Percentiles rank a stretch among this genome's conserved stretches.
Conservation (phyloP, 345 rosid species). For the Garcia nutans region DNA sequence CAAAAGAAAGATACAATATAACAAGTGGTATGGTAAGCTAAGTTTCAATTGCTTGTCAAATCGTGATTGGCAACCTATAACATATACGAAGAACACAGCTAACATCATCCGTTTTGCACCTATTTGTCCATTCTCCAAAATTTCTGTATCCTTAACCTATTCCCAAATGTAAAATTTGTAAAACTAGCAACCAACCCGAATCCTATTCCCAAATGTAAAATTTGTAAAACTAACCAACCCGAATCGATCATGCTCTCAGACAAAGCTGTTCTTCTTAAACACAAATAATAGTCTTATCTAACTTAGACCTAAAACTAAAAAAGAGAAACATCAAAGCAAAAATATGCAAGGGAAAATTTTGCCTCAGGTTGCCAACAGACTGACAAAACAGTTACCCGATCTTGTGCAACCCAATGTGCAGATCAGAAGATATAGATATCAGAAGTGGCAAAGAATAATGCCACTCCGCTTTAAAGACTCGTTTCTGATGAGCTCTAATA, state of each 20-base stretch:
- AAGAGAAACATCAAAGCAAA: not conserved
- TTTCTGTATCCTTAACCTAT: not conserved
- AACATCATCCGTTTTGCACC: not conserved
- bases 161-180: not conserved
- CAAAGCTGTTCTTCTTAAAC: conserved; percentile 3
- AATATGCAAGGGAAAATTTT: not conserved
- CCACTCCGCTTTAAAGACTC: conserved; percentile 90
- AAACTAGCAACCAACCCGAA: not conserved
- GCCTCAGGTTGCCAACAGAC: not conserved
- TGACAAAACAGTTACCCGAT: conserved; percentile 10
- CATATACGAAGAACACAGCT: not conserved
- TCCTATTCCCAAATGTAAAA: not conserved
- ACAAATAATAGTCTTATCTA: not conserved
- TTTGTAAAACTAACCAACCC: not conserved
- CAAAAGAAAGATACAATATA: not conserved
- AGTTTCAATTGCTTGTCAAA: not conserved
- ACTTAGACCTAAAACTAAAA: not conserved
- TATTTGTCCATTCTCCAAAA: not conserved
- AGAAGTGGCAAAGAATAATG: conserved; percentile 69
- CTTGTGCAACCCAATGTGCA: conserved; percentile 77
- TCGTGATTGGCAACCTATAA: not conserved
- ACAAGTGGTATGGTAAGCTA: not conserved
- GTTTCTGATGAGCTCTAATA: conserved; percentile 75
- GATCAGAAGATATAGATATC: conserved; percentile 85
- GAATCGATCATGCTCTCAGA: not conserved